Base-by-base conservation (phyloP, 345 rosid species). In the Trapa incisa region DNA sequence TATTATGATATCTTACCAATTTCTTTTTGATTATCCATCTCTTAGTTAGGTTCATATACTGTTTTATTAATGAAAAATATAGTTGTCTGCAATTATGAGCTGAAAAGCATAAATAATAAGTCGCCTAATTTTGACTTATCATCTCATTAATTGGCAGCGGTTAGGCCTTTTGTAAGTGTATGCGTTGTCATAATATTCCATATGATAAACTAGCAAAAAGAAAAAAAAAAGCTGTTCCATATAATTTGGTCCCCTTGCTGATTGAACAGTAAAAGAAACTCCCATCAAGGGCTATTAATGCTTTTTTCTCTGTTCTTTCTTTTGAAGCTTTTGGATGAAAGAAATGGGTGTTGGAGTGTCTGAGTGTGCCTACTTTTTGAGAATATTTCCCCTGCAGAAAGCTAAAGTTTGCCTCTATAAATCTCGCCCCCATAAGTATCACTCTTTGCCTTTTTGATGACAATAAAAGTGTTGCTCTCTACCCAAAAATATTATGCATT, bases 181-280 rank as follows among this genome's bases (percentile, higher is more conserved):
- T 54, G 63, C 63, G 13, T 41, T 35, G 63, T 58, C 33, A 58
- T 58, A 38, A 58, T 58, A 35, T 58, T 16, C 63, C 63, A 22
- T 22, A 22, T 22, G 29, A 22, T 22, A 22, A 22, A 22, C 29
- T 22, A 22, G 29, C 29, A 22, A 22, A 22, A 22, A 22, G 29
- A 22, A 22, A 22, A 22, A 22, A 22, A 22, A 22, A 22, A 22
- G 29, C 29, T 22, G 29, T 22, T 22, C 29, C 29, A 58, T 58
- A 58, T 58, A 35, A 58, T 58, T 58, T 58, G 15, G 37, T 58
- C 63, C 29, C 50, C 67, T 41, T 65, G 67, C 67, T 53, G 67
- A 65, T 53, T 65, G 37, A 65, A 65, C 67, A 65, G 67, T 32
- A 38, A 8, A 16, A 17, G 0, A 12, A 11, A 33, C 13, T 8